phyloP scores from a whole-genome alignment of 176 grass and related monocot genomes.

The Poa pratensis region DNA sequence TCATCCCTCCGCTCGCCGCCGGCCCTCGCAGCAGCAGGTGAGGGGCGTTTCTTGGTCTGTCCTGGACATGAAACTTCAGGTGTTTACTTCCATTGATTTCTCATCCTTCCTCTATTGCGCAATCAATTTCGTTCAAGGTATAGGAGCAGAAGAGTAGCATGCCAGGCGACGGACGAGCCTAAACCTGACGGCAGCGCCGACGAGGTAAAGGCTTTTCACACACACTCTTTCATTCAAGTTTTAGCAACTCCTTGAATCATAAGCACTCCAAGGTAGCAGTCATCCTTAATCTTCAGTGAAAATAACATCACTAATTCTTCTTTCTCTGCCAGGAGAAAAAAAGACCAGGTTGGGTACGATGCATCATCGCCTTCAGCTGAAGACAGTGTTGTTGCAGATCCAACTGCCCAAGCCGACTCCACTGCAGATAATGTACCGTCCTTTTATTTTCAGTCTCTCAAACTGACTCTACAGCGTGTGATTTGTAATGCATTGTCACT shows the following conservation, averaged over 20 bases:
- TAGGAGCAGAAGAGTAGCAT: conserved; percentile 44
- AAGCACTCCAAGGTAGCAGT: too few species aligned
- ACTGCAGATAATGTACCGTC: too few species aligned
- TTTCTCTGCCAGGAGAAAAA: conserved; percentile 40
- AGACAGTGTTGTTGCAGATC: too few species aligned
- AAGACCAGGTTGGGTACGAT: too few species aligned
- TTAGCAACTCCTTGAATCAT: too few species aligned
- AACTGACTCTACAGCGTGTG: too few species aligned
- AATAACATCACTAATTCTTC: neutral
- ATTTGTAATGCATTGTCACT: too few species aligned
- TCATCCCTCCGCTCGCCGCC: neutral
- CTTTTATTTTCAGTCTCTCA: too few species aligned
- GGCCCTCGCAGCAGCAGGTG: neutral
- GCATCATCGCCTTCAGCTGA: too few species aligned
- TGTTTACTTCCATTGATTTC: neutral
- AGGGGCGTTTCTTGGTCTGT: conserved; percentile 30
- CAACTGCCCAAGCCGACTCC: too few species aligned
- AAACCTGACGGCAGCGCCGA: conserved; percentile 53
- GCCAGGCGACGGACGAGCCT: conserved; percentile 63
- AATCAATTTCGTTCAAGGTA: conserved; percentile 19
- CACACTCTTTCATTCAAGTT: too few species aligned
- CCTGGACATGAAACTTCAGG: neutral
- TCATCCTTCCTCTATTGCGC: neutral
- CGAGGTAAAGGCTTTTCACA: conserved; percentile 28
- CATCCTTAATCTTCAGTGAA: too few species aligned